Percentiles rank a stretch among this genome's conserved stretches.
Conservation (phyloP, 2,329 filamentous ascomycete species). For the Chaetomium sp. region DNA sequence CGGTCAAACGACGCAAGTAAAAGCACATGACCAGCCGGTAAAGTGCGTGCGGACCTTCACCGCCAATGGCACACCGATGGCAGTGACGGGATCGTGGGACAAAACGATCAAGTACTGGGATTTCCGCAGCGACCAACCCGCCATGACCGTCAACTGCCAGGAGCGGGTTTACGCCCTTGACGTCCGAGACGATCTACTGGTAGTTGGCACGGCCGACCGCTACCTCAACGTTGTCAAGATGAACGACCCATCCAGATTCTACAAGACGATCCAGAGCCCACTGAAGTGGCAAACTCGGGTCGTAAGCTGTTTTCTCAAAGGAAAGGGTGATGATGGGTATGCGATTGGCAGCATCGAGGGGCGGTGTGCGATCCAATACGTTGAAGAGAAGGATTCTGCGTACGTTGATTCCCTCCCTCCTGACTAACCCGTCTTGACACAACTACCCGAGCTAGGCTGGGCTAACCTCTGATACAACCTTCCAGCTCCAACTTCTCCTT, state of each 20-base stretch:
- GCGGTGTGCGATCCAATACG: constrained; percentile 95
- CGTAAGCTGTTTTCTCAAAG: constrained; percentile 90
- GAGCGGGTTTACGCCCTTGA: constrained; percentile 90
- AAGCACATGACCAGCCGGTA: constrained; percentile 79
- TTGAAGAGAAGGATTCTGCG: constrained; percentile 87
- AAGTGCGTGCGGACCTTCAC: constrained; percentile 74
- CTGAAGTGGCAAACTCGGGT: constrained; percentile 98
- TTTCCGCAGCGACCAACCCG: constrained; percentile 58
- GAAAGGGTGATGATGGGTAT: constrained; percentile 59
- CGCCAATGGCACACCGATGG: constrained; percentile 64
- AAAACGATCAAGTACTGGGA: constrained; percentile 91
- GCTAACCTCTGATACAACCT: not conserved
- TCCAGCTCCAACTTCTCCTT: constrained; percentile 88
- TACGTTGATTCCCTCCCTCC: constrained; percentile 31
- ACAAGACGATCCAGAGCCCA: constrained; percentile 93
- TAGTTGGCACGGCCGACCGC: constrained; percentile 87
- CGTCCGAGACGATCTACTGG: constrained; percentile 77
- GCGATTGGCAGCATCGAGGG: constrained; percentile 96
- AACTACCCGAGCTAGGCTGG: not conserved
- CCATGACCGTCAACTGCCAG: constrained; percentile 59
- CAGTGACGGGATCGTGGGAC: constrained; percentile 90
- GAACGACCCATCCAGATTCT: constrained; percentile 79
- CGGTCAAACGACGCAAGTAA: constrained; percentile 64
- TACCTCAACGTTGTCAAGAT: constrained; percentile 96
- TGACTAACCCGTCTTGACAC: not conserved